phyloP scores from a whole-genome alignment of 2,329 filamentous ascomycete species.

The Fusarium oligoseptatum region DNA sequence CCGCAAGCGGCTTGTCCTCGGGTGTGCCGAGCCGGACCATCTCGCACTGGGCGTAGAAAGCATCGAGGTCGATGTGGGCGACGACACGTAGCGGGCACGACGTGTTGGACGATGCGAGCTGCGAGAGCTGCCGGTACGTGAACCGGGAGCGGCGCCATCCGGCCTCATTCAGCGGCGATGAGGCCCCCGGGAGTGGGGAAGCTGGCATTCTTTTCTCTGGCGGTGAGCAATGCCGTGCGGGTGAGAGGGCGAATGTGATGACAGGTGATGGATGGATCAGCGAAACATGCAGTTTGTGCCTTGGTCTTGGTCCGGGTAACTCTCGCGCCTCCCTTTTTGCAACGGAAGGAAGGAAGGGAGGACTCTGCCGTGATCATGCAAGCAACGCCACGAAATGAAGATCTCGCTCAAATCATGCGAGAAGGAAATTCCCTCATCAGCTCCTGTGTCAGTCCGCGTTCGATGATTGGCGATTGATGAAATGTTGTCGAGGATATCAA shows the following conservation, averaged over 20 bases:
- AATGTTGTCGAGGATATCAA: background rate
- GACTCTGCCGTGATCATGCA: slow-evolving; percentile 7
- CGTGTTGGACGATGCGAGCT: slow-evolving; percentile 78
- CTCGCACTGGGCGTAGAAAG: slow-evolving; percentile 97
- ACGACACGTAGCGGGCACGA: slow-evolving; percentile 87
- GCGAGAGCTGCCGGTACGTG: slow-evolving; percentile 85
- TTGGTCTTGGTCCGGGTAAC: background rate
- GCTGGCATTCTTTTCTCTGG: slow-evolving; percentile 38
- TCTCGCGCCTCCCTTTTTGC: slow-evolving; percentile 5
- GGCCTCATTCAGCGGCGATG: slow-evolving; percentile 45
- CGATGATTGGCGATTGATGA: background rate
- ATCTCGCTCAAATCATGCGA: background rate
- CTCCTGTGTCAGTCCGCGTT: background rate
- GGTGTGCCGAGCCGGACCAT: slow-evolving; percentile 84
- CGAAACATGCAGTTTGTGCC: slow-evolving; percentile 9
- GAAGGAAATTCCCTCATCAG: background rate
- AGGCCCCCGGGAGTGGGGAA: slow-evolving; percentile 38
- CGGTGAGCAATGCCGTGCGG: slow-evolving; percentile 8
- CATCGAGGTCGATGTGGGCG: slow-evolving; percentile 94
- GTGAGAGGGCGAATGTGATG: background rate
- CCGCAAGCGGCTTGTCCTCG: slow-evolving; percentile 85
- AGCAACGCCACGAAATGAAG: background rate
- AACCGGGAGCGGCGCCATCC: slow-evolving; percentile 73
- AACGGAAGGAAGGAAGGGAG: background rate
- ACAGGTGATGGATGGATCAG: slow-evolving; percentile 6